These are phyloP conservation scores for Rubia yunnanensis DNA, from an alignment of 257 asterid genomes.

Conservation along the genomic window DNA sequence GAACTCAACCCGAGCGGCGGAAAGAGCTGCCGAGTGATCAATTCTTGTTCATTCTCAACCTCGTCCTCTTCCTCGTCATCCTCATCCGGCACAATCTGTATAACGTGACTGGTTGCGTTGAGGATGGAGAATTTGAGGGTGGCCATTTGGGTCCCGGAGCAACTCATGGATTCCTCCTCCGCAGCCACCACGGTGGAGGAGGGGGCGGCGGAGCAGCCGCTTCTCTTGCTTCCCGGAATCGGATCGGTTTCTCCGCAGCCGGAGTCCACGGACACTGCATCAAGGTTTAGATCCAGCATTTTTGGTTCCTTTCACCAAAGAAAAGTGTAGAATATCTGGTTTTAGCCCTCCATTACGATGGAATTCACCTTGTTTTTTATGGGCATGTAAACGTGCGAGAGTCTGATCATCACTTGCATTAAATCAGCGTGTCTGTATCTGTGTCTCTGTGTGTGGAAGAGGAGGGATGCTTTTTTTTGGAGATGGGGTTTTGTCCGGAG, in stretches of 20 bases:
- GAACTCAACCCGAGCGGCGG: slow-evolving; percentile 20
- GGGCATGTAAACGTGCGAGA: background rate
- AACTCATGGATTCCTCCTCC: slow-evolving; percentile 51
- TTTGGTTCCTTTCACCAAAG: background rate
- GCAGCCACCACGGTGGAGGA: slow-evolving; percentile 31
- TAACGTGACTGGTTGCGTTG: slow-evolving; percentile 12
- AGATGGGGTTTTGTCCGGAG: background rate
- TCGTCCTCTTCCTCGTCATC: background rate
- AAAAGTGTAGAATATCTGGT: background rate
- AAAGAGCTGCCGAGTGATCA: slow-evolving; percentile 49
- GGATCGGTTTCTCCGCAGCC: slow-evolving; percentile 34
- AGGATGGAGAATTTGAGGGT: slow-evolving; percentile 74
- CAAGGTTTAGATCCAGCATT: slow-evolving; percentile 86
- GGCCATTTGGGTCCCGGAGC: slow-evolving; percentile 19
- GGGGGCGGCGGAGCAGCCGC: slow-evolving; percentile 40
- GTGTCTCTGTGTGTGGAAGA: background rate
- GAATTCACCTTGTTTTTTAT: background rate
- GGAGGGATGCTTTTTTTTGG: background rate
- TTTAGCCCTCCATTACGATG: background rate
- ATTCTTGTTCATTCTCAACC: background rate
- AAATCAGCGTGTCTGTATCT: background rate
- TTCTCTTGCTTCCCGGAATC: background rate
- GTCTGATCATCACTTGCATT: slow-evolving; percentile 5
- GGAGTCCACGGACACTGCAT: slow-evolving; percentile 39
- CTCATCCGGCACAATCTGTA: slow-evolving; percentile 31